Evolutionary conservation across 176 grass and related monocot genomes (phyloP).

Genomic region (Ensete glaucum): DNA sequence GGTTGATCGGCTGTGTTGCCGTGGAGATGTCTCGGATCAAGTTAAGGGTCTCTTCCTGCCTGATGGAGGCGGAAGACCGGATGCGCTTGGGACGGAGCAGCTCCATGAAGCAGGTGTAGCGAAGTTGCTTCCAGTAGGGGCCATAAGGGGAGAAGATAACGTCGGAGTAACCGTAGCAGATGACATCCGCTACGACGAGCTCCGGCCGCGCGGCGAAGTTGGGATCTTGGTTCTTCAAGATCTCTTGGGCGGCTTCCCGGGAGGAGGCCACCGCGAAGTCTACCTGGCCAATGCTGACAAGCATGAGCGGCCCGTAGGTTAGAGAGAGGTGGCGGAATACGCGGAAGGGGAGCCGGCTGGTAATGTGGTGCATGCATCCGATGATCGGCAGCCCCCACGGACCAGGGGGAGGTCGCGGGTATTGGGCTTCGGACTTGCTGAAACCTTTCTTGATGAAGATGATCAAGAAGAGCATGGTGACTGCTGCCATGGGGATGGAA

Average conservation of each 20-base stretch:
- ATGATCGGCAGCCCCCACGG: not conserved
- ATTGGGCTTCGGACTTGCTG: no score
- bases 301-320: slow-evolving; percentile 27
- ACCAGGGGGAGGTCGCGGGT: not conserved
- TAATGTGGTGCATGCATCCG: not conserved
- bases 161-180: slow-evolving; percentile 25
- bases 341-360: not conserved
- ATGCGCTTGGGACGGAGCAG: slow-evolving; percentile 46
- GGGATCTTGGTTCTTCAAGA: slow-evolving; percentile 41
- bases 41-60: slow-evolving; percentile 38
- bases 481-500: no score
- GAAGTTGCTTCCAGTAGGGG: slow-evolving; percentile 50
- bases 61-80: slow-evolving; percentile 24
- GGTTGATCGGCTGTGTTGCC: slow-evolving; percentile 1
- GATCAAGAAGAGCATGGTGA: no score
- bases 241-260: slow-evolving; percentile 38
- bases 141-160: slow-evolving; percentile 36
- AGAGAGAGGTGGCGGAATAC: slow-evolving; percentile 35
- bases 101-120: slow-evolving; percentile 39
- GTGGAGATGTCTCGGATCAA: slow-evolving; percentile 17
- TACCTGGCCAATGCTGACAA: slow-evolving; percentile 49
- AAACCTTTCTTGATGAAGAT: no score
- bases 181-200: slow-evolving; percentile 23
- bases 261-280: slow-evolving; percentile 39
- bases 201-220: slow-evolving; percentile 40